A percentile compares a stretch with the other conserved stretches of the same genome.
Conservation (phyloP, 2,329 filamentous ascomycete species). For the Pestalotiopsis sp. region DNA sequence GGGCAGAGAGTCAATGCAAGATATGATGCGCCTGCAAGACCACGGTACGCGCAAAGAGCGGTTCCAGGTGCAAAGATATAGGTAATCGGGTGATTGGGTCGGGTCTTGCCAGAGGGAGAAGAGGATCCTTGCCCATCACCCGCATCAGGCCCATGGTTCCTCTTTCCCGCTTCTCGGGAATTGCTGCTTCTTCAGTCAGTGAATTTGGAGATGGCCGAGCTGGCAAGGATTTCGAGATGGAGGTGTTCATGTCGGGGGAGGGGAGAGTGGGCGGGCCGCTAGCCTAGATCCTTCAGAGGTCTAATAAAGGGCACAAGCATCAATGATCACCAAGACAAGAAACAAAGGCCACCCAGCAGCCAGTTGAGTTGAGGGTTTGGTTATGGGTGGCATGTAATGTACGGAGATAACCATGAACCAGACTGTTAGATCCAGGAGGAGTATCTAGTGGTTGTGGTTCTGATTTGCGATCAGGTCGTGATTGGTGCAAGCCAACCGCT, state of each 20-base stretch:
- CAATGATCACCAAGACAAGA: not conserved
- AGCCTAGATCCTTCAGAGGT: not conserved
- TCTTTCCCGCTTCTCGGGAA: not conserved
- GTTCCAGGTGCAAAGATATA: not conserved
- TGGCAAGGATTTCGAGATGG: not conserved
- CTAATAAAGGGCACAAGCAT: not conserved
- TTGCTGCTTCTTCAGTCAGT: not conserved
- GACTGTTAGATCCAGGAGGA: not conserved
- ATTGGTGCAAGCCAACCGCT: not conserved
- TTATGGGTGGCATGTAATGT: not conserved
- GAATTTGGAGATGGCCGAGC: not conserved
- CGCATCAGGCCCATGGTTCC: not conserved
- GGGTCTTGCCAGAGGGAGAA: not conserved
- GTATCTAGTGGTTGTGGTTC: not conserved
- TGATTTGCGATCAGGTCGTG: not conserved
- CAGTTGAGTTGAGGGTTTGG: too few relatives aligned
- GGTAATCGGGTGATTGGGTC: not conserved
- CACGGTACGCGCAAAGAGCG: not conserved
- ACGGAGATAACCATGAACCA: not conserved
- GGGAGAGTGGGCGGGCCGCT: not conserved
- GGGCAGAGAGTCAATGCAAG: not conserved
- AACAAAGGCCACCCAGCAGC: not conserved
- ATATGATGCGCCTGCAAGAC: not conserved
- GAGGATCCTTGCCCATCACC: not conserved
- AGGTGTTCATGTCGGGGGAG: not conserved